A percentile compares a stretch with the other conserved stretches of the same genome.
Conservation (phyloP, 768 basidiomycete species). For the Leucosporidium creatinivorum region DNA sequence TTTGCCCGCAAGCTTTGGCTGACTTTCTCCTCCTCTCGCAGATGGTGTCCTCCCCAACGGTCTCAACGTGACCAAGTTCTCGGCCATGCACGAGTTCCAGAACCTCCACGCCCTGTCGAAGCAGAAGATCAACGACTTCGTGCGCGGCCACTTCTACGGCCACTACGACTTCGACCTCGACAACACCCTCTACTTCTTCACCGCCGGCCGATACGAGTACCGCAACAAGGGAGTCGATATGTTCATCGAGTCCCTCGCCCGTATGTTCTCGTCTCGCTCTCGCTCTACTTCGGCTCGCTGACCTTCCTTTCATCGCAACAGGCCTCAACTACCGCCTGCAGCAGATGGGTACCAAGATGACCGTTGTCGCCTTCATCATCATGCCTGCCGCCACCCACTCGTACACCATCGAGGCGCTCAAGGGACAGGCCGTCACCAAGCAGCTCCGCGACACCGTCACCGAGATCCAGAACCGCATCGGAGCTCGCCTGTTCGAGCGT, state of each 20-base stretch:
- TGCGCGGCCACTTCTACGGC: constrained; percentile 96
- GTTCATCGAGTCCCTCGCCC: constrained; percentile 95
- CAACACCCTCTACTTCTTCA: constrained; percentile 77
- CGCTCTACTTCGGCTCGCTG: not conserved
- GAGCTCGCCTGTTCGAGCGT: constrained; percentile 84
- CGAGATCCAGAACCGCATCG: constrained; percentile 89
- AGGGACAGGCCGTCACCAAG: constrained; percentile 94
- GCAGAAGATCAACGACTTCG: constrained; percentile 97
- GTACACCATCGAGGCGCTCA: constrained; percentile 94
- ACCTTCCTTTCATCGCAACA: constrained; percentile 19
- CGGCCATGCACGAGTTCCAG: constrained; percentile 92
- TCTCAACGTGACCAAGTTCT: constrained; percentile 96
- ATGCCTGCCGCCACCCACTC: constrained; percentile 95
- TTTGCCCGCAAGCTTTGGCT: not conserved
- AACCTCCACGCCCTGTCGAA: constrained; percentile 87
- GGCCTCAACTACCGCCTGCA: constrained; percentile 59
- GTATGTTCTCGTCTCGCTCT: constrained; percentile 42
- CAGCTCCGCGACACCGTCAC: constrained; percentile 92
- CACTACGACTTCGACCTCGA: constrained; percentile 82
- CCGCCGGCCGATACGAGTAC: constrained; percentile 98
- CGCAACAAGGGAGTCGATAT: constrained; percentile 99
- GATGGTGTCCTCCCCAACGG: constrained; percentile 97
- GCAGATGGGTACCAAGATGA: constrained; percentile 60
- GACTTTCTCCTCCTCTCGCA: constrained; percentile 34
- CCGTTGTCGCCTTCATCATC: constrained; percentile 96